Evolutionary conservation across 805 yeast genomes (phyloP), one percentile per base, ranked within the genome.

Genomic region (Ascoidea tarda): DNA sequence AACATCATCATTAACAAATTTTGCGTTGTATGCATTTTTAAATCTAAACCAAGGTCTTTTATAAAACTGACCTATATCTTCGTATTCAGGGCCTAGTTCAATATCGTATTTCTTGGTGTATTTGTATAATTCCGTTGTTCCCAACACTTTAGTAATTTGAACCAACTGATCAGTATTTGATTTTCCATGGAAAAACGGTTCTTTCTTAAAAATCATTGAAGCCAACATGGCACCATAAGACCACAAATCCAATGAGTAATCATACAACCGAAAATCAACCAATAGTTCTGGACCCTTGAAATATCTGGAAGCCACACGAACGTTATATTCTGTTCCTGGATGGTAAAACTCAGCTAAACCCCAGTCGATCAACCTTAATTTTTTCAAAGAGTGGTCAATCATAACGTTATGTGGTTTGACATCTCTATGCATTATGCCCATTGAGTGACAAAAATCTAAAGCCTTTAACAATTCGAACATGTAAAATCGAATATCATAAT

Each of bases 361-460:
- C 96, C 96, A 90, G 67, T 90, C 97, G 52, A 90, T 89, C 58
- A 89, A 75, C 57, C 96, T 77, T 59, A 90, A 69, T 62, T 77
- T 79, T 66, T 70, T 80, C 56, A 74, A 76, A 55, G 75, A 70
- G 52, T 87, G 96, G 66, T 90, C 96, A 59, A 90, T 90, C 96
- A 90, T 90, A 57, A 90, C 86, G 66, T 90, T 90, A 62, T 90
- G 96, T 8, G 97, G 97, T 67, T 90, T 90, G 53, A 90, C 96
- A 67, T 90, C 97, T 64, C 97, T 75, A 64, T 90, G 97, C 81
- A 90, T 89, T 55, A 90, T 87, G 28, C 97, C 97, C 88, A 85
- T 85, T 10, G 96, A 86, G 68, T 90, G 97, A 46, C 90, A 82
- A 65, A 78, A 90, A 64, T 90, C 96, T 59, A 90, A 73, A 10